A percentile compares a stretch with the other conserved stretches of the same genome.
phyloP scores from a whole-genome alignment of 345 rosid species.

The Salix caprea region DNA sequence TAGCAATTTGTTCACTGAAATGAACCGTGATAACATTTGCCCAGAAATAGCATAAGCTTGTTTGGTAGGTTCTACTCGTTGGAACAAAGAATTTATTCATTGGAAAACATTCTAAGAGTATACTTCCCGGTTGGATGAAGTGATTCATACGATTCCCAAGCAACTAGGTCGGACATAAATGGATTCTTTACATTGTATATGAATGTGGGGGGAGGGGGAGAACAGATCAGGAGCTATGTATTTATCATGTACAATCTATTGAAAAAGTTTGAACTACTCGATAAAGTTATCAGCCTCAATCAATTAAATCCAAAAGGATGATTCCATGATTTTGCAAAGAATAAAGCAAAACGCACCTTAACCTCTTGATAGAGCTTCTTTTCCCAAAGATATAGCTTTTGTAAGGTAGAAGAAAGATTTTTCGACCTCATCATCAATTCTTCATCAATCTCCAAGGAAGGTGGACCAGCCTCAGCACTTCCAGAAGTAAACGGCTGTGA shows the following conservation, averaged over 20 bases:
- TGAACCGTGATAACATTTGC: neutral
- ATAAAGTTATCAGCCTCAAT: neutral
- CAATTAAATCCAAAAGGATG: neutral
- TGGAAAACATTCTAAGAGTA: neutral
- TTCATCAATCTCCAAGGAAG: conserved; percentile 53
- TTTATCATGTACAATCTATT: neutral
- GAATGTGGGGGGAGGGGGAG: neutral
- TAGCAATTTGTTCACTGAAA: neutral
- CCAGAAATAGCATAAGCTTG: neutral
- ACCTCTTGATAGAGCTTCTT: conserved; percentile 88
- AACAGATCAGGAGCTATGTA: neutral
- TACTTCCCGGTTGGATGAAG: neutral
- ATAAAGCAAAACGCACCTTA: conserved; percentile 48
- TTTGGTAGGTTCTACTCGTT: neutral
- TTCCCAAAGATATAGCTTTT: conserved; percentile 86
- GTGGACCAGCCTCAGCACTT: conserved; percentile 37
- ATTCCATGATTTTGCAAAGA: neutral
- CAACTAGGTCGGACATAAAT: neutral
- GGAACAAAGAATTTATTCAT: neutral
- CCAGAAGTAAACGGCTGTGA: conserved; percentile 58
- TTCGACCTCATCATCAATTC: conserved; percentile 62
- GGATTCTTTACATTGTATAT: neutral
- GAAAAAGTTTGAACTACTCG: neutral
- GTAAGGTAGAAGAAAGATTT: conserved; percentile 86
- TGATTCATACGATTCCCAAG: neutral